phyloP scores from a whole-genome alignment of 2,329 filamentous ascomycete species.

The Pyricularia sp. region DNA sequence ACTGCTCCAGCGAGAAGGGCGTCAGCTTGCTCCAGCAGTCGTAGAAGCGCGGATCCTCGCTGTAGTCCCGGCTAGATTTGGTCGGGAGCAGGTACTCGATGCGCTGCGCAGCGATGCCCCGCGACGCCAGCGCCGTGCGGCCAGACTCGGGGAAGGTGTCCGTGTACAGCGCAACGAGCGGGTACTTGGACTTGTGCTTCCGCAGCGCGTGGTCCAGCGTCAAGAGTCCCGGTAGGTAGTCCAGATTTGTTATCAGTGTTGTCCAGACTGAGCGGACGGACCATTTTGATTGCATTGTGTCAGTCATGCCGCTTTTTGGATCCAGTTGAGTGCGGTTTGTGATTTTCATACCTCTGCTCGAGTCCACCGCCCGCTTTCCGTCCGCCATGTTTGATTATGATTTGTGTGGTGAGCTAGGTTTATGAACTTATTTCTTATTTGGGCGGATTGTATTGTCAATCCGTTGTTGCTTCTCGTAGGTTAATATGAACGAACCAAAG shows the following conservation, averaged over 20 bases:
- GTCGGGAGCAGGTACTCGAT: conserved; percentile 67
- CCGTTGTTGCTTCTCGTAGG: not conserved
- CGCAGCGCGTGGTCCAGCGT: conserved; percentile 73
- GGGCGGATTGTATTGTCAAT: not conserved
- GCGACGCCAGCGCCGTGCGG: conserved; percentile 57
- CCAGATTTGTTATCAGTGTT: conserved; percentile 74
- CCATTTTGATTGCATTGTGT: not conserved
- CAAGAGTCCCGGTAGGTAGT: conserved; percentile 73
- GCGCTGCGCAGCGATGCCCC: conserved; percentile 59
- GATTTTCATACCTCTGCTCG: conserved; percentile 16
- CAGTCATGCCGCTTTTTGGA: not conserved
- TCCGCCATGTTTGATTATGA: conserved; percentile 17
- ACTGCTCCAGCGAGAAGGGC: conserved; percentile 67
- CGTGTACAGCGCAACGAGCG: conserved; percentile 76
- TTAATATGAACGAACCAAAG: not conserved
- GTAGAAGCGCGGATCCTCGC: conserved; percentile 73
- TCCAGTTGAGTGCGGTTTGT: no score
- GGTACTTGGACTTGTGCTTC: conserved; percentile 56
- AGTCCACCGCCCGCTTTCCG: conserved; percentile 21
- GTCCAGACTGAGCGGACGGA: conserved; percentile 62
- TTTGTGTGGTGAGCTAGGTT: not conserved
- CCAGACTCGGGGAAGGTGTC: conserved; percentile 62
- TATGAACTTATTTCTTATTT: not conserved
- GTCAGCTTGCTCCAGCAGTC: conserved; percentile 86
- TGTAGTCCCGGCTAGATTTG: conserved; percentile 53